These are phyloP conservation scores for Syncephalastrum monosporum DNA, from an alignment of 371 early-diverging fungal species.

Conservation along the genomic window DNA sequence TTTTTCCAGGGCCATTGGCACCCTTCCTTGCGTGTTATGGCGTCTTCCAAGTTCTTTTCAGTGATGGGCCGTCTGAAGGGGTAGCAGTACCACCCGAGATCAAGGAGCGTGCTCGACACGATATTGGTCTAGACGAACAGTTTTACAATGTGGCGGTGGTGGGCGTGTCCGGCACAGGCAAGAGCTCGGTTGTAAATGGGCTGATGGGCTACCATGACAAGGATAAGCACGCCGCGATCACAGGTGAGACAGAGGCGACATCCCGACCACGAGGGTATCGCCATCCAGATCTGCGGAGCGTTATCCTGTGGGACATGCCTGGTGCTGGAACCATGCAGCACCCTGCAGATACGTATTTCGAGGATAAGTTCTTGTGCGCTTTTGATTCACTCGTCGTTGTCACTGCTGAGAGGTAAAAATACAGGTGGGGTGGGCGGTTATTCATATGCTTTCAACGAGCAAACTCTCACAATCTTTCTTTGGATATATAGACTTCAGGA, in stretches of 20 bases:
- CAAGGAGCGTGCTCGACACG: slow-evolving; percentile 25
- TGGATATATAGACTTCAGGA: slow-evolving; percentile 24
- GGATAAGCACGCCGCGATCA: slow-evolving; percentile 29
- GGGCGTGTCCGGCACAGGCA: slow-evolving; percentile 46
- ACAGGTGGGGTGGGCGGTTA: not conserved
- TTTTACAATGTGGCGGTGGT: slow-evolving; percentile 49
- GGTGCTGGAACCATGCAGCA: slow-evolving; percentile 44
- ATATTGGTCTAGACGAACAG: slow-evolving; percentile 32
- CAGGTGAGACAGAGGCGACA: slow-evolving; percentile 47
- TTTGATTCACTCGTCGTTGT: slow-evolving; percentile 51
- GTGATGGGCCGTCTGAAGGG: slow-evolving; percentile 32
- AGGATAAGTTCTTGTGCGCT: slow-evolving; percentile 45
- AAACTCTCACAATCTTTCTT: not conserved
- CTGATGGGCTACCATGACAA: slow-evolving; percentile 41
- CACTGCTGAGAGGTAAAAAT: slow-evolving; percentile 40
- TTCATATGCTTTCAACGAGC: slow-evolving; percentile 1
- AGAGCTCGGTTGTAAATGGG: slow-evolving; percentile 51
- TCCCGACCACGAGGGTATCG: slow-evolving; percentile 28
- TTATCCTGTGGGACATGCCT: slow-evolving; percentile 55
- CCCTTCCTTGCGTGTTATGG: slow-evolving; percentile 48
- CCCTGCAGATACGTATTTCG: slow-evolving; percentile 44
- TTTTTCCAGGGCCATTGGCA: slow-evolving; percentile 41
- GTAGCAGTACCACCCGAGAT: slow-evolving; percentile 27
- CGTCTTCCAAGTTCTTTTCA: slow-evolving; percentile 39
- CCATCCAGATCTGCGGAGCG: slow-evolving; percentile 43